Base-by-base conservation (phyloP, 768 basidiomycete species). In the Ramaria sp. region DNA sequence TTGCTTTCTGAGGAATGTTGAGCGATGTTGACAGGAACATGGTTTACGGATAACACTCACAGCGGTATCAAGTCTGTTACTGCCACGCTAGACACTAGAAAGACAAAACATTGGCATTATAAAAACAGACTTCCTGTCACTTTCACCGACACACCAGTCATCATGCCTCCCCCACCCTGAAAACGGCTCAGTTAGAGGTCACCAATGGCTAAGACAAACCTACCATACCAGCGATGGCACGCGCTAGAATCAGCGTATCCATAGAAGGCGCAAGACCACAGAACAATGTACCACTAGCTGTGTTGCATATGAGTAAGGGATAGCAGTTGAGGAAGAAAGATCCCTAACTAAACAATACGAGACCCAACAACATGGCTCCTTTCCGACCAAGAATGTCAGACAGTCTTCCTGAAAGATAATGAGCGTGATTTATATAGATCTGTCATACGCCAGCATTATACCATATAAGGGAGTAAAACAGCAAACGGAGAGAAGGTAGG, bases 381-480 rank as follows among this genome's bases (percentile, higher is more conserved):
- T 87, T 87, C 47, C 94, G 78, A 43, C 89, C 89, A 60, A 92
- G 69, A 63, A 91, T 88, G 71, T 92, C 89, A 58, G 90, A 80
- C 59, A 92, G 74, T 59, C 88, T 83, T 59, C 88, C 88, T 90
- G 67, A 64, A 61, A 54, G 68, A 49, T 49, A 10, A 19, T 49
- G 24, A 49, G 31, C 27, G 2, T 20, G 20, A 37, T 31, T 50
- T 22, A 2, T 43, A 43, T 43, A 22, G 20, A 22, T 7, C 42
- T 12, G 9, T n/a, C 42, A 43, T 2, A 22, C 34, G 11, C 20
- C 20, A 22, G 42, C 10, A 22, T 22, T 22, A 63, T 60, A 83
- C 89, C 89, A 75, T 91, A 91, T 61, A 91, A 70, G 58, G 91
- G 92, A 20, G 91, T 91, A 69, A 93, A 92, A 71, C 88, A 92